Evolutionary conservation across 1,284 basidiomycete genomes (phyloP).

Genomic region (Ganoderma boninense): DNA sequence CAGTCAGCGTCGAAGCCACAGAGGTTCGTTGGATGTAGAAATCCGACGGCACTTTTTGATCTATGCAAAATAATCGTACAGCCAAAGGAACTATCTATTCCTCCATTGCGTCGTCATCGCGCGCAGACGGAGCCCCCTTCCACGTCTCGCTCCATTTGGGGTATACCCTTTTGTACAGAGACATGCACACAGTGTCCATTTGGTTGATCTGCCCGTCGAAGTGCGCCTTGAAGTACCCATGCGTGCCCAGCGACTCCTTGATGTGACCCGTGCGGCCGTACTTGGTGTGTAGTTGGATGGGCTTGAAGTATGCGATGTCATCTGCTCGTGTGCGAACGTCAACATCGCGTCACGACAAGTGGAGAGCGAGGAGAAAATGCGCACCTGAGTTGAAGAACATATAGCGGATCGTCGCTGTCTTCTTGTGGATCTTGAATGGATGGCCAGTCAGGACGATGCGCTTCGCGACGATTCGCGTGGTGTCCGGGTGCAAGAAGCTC

Average conservation of each 20-base stretch:
- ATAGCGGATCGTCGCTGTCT: slow-evolving; percentile 96
- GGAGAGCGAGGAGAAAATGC: slow-evolving; percentile 31
- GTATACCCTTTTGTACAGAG: slow-evolving; percentile 90
- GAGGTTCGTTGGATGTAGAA: background rate
- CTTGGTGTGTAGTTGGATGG: slow-evolving; percentile 94
- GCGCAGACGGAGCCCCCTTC: slow-evolving; percentile 36
- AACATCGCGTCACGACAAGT: slow-evolving; percentile 11
- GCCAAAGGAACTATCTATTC: slow-evolving; percentile 33
- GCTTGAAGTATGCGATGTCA: slow-evolving; percentile 94
- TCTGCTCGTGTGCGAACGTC: slow-evolving; percentile 53
- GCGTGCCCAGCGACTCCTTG: slow-evolving; percentile 93
- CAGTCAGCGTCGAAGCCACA: background rate
- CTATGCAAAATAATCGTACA: slow-evolving; percentile 21
- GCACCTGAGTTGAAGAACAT: slow-evolving; percentile 95
- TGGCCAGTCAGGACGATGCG: slow-evolving; percentile 94
- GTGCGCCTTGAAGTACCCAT: slow-evolving; percentile 98
- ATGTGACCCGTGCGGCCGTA: slow-evolving; percentile 93
- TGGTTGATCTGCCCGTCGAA: slow-evolving; percentile 96
- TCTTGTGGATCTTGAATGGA: slow-evolving; percentile 98
- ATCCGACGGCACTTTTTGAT: slow-evolving; percentile 7
- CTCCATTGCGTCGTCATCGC: slow-evolving; percentile 43
- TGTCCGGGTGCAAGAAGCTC: slow-evolving; percentile 88
- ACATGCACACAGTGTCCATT: slow-evolving; percentile 96
- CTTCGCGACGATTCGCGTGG: slow-evolving; percentile 93
- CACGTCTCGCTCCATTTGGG: slow-evolving; percentile 81